Percentiles rank a stretch among this genome's conserved stretches.
These are phyloP conservation scores for Tolypocladium ophioglossoides DNA, from an alignment of 2,329 filamentous ascomycete species.

Conservation along the genomic window DNA sequence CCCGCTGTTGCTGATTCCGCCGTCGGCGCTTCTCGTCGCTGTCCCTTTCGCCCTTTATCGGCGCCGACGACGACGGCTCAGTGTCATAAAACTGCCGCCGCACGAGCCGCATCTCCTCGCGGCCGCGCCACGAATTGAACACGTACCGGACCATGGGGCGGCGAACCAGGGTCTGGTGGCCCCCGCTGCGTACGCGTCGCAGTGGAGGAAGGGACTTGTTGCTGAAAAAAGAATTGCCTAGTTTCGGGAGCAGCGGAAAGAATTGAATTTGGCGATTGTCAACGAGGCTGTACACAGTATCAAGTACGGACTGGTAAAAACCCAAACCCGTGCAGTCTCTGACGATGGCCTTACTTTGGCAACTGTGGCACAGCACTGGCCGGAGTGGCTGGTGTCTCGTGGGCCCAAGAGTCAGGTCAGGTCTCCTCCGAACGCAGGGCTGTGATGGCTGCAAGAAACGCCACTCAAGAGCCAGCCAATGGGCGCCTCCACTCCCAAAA, in stretches of 20 bases:
- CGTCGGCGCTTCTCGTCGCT: slow-evolving; percentile 4
- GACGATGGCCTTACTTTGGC: not conserved
- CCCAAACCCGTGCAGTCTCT: not conserved
- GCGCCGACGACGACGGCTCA: not conserved
- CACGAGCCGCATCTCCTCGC: slow-evolving; percentile 53
- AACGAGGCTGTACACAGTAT: too few species aligned
- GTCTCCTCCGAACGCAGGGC: not conserved
- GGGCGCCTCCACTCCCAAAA: not conserved
- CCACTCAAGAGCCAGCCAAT: not conserved
- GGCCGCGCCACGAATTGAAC: slow-evolving; percentile 63
- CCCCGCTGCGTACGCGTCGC: not conserved
- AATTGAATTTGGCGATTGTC: not conserved
- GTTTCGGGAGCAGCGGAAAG: not conserved
- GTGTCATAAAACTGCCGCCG: slow-evolving; percentile 50
- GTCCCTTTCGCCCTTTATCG: not conserved
- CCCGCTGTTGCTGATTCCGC: slow-evolving; percentile 26
- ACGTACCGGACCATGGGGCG: slow-evolving; percentile 57
- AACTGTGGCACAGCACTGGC: not conserved
- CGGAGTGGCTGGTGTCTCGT: not conserved
- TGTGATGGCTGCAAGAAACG: not conserved
- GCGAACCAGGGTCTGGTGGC: not conserved
- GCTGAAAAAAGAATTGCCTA: not conserved
- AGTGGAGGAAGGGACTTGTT: not conserved
- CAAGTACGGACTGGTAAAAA: too few species aligned
- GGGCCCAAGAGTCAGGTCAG: not conserved